A percentile compares a stretch with the other conserved stretches of the same genome.
These are phyloP conservation scores for Daldinia grandis DNA, from an alignment of 495 filamentous ascomycete species.

Conservation along the genomic window DNA sequence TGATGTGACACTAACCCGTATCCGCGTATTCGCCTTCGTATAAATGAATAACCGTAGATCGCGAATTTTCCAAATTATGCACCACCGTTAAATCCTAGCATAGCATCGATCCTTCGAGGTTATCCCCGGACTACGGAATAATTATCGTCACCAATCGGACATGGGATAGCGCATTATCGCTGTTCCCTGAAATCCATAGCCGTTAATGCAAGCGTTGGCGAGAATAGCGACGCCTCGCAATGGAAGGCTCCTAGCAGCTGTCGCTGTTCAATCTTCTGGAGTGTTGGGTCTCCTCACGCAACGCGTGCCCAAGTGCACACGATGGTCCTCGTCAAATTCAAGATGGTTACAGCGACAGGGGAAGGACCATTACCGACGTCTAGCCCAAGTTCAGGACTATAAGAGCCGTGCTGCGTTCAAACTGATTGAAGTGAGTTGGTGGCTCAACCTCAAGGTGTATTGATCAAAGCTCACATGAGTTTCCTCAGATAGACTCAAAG, in stretches of 20 bases:
- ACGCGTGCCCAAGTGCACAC: constrained; percentile 22
- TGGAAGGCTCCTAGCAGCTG: constrained; percentile 36
- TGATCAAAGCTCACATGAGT: neutral
- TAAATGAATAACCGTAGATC: neutral
- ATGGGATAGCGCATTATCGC: constrained; percentile 35
- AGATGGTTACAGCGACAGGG: constrained; percentile 83
- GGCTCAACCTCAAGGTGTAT: neutral
- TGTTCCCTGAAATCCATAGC: constrained; percentile 1
- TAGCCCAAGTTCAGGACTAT: constrained; percentile 76
- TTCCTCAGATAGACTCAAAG: constrained; percentile 75
- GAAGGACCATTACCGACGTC: constrained; percentile 71
- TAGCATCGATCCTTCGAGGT: neutral
- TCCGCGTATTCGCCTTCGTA: neutral
- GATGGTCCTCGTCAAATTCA: constrained; percentile 70
- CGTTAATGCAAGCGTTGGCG: constrained; percentile 37
- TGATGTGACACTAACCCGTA: neutral
- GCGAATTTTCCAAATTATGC: neutral
- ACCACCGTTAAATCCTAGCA: neutral
- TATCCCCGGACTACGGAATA: neutral
- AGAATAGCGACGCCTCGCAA: constrained; percentile 37
- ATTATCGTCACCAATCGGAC: constrained; percentile 6
- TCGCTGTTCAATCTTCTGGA: neutral
- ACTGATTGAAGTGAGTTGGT: constrained; percentile 72
- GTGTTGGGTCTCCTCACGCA: neutral
- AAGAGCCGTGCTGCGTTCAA: constrained; percentile 95